phyloP scores from a whole-genome alignment of 1,284 basidiomycete species.

The Cutaneotrichosporon sp. region DNA sequence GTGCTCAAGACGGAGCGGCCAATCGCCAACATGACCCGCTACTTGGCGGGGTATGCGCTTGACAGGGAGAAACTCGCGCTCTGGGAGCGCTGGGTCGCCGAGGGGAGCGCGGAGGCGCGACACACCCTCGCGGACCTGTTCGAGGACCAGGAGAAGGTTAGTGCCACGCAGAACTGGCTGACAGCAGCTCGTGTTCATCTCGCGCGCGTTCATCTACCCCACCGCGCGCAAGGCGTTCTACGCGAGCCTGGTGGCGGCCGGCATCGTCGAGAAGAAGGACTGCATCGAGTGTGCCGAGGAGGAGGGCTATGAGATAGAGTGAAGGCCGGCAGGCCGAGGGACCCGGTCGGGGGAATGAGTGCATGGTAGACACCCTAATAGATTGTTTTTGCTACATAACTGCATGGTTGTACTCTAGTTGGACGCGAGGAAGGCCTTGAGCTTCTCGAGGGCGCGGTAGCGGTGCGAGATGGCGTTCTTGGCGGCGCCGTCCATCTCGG shows the following conservation, averaged over 20 bases:
- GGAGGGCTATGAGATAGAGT: neutral
- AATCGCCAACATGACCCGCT: constrained; percentile 22
- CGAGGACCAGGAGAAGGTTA: constrained; percentile 14
- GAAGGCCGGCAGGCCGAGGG: no score
- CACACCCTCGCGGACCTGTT: constrained; percentile 16
- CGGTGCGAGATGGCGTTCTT: constrained; percentile 92
- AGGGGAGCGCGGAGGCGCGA: constrained; percentile 13
- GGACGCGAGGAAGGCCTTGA: constrained; percentile 65
- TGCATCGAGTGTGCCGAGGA: constrained; percentile 8
- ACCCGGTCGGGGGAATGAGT: neutral
- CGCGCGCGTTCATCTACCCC: constrained; percentile 15
- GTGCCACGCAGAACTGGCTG: neutral
- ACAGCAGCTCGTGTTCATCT: constrained; percentile 17
- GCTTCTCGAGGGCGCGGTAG: constrained; percentile 79
- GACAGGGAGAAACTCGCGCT: constrained; percentile 43
- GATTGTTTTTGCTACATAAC: neutral
- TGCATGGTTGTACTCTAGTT: constrained; percentile 1
- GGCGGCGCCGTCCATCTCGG: constrained; percentile 83
- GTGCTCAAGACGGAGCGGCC: constrained; percentile 15
- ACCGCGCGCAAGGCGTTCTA: constrained; percentile 11
- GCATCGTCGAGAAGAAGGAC: constrained; percentile 7
- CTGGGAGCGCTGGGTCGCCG: constrained; percentile 38
- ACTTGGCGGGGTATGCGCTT: constrained; percentile 28
- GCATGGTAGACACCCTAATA: neutral
- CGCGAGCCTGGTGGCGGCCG: neutral